Percentiles rank a stretch among this genome's conserved stretches.
These are phyloP conservation scores for Trypanosoma brucei DNA, from an alignment of 208 protist genomes.

Conservation along the genomic window DNA sequence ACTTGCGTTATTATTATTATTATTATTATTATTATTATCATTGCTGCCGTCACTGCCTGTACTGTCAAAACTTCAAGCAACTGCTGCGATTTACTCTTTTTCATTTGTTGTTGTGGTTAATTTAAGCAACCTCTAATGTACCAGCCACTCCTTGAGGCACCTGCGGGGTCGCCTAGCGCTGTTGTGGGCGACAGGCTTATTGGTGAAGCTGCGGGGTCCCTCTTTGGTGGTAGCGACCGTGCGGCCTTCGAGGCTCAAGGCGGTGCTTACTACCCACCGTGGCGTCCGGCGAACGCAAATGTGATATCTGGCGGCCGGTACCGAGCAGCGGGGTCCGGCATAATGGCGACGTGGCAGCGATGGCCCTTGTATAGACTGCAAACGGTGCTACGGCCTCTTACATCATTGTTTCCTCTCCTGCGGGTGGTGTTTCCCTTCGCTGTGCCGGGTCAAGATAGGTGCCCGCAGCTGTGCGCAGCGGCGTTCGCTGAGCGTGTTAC, in stretches of 20 bases:
- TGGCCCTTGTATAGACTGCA: slow-evolving; percentile 6
- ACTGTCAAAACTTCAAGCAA: not conserved
- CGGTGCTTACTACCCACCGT: slow-evolving; percentile 45
- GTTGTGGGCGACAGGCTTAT: slow-evolving; percentile 44
- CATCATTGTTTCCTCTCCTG: slow-evolving; percentile 38
- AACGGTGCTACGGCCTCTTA: slow-evolving; percentile 20
- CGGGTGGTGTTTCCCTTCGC: slow-evolving; percentile 49
- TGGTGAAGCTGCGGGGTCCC: slow-evolving; percentile 52
- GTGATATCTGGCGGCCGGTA: slow-evolving; percentile 20
- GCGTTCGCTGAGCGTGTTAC: slow-evolving; percentile 49
- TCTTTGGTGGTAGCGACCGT: slow-evolving; percentile 44
- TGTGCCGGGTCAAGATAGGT: slow-evolving; percentile 21
- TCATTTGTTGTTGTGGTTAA: too few species aligned
- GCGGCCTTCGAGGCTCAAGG: slow-evolving; percentile 41
- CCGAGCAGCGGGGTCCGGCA: not conserved
- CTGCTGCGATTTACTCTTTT: too few species aligned
- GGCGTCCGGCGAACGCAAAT: slow-evolving; percentile 37
- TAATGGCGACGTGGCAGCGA: not conserved
- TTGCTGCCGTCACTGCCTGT: not conserved
- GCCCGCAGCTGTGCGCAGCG: slow-evolving; percentile 2
- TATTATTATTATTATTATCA: slow-evolving; percentile 6
- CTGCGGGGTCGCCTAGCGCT: slow-evolving; percentile 28
- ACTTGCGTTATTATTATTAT: too few species aligned
- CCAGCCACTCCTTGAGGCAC: slow-evolving; percentile 58
- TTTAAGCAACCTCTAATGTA: slow-evolving; percentile 40